Conservation (phyloP, 441 rosid species). For the Pelargonium australe region DNA sequence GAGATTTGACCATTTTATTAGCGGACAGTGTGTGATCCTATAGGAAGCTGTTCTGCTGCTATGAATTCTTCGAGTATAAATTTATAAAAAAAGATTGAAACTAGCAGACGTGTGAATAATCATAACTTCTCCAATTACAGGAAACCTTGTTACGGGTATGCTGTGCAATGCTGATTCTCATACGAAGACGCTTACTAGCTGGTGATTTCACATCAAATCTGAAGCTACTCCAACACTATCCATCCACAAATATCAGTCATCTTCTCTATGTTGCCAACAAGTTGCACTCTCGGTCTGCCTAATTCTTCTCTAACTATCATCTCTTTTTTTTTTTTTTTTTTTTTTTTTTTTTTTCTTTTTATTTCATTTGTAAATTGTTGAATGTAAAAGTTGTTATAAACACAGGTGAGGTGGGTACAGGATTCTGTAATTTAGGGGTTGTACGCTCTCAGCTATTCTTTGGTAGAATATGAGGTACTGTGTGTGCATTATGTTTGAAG, state of each 20-base stretch:
- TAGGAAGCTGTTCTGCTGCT: neutral
- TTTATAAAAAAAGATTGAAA: neutral
- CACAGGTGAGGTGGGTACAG: no score
- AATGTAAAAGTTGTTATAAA: constrained; percentile 27
- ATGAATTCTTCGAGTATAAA: neutral
- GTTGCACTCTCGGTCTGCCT: constrained; percentile 45
- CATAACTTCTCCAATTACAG: constrained; percentile 34
- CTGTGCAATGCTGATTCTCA: constrained; percentile 86
- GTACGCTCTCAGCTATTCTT: neutral
- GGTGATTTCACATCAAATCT: constrained; percentile 97
- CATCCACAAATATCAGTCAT: constrained; percentile 85
- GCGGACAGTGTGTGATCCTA: neutral
- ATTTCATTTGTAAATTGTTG: constrained; percentile 26
- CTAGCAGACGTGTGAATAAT: neutral
- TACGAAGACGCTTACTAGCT: constrained; percentile 77
- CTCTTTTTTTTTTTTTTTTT: constrained; percentile 1
- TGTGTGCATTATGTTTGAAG: no score
- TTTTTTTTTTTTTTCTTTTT: constrained; percentile 5
- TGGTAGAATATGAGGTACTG: neutral
- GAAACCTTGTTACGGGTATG: constrained; percentile 83
- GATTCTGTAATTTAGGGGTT: no score
- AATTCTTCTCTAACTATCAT: constrained; percentile 2
- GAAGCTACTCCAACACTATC: constrained; percentile 83
- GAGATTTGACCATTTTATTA: neutral
- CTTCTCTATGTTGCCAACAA: constrained; percentile 86